A percentile compares a stretch with the other conserved stretches of the same genome.
Conservation (phyloP, 352 stramenopile genomes). For the Hyaloperonospora brassicae region DNA sequence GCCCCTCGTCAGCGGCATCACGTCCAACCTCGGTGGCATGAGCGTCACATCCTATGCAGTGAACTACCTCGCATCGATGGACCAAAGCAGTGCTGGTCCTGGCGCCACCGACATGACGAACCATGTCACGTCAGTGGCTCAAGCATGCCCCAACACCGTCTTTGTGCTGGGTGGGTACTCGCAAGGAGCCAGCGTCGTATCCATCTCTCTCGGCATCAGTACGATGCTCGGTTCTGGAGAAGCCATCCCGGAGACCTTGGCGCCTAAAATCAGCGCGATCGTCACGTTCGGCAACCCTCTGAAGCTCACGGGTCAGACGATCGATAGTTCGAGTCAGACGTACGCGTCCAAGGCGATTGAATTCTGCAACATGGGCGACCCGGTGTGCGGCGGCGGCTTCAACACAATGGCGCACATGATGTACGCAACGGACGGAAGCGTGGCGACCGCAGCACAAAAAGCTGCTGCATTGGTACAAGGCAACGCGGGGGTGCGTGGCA, state of each 20-base stretch:
- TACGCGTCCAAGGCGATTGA: constrained; percentile 28
- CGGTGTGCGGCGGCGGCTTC: constrained; percentile 26
- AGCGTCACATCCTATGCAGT: no score
- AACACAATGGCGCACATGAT: constrained; percentile 26
- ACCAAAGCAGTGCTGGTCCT: no score
- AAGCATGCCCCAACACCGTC: constrained; percentile 25
- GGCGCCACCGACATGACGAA: no score
- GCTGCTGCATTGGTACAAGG: constrained; percentile 18
- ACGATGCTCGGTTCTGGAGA: constrained; percentile 20
- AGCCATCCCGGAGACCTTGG: constrained; percentile 18
- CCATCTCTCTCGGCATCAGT: no score
- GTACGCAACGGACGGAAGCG: constrained; percentile 26
- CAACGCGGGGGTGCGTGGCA: no score
- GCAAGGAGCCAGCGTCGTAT: constrained; percentile 28
- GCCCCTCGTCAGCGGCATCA: no score
- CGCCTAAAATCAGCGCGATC: constrained; percentile 25
- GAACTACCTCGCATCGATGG: no score
- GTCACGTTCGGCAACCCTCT: constrained; percentile 35
- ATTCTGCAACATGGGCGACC: constrained; percentile 26
- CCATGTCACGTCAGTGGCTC: constrained; percentile 19
- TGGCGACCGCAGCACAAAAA: constrained; percentile 18
- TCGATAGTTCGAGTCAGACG: constrained; percentile 17
- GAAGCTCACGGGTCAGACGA: constrained; percentile 23
- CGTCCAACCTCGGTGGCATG: no score
- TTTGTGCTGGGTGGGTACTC: constrained; percentile 31